Percentiles rank a stretch among this genome's conserved stretches.
Conservation (phyloP, 2,329 filamentous ascomycete genomes). For the Fusarium haematococcum region DNA sequence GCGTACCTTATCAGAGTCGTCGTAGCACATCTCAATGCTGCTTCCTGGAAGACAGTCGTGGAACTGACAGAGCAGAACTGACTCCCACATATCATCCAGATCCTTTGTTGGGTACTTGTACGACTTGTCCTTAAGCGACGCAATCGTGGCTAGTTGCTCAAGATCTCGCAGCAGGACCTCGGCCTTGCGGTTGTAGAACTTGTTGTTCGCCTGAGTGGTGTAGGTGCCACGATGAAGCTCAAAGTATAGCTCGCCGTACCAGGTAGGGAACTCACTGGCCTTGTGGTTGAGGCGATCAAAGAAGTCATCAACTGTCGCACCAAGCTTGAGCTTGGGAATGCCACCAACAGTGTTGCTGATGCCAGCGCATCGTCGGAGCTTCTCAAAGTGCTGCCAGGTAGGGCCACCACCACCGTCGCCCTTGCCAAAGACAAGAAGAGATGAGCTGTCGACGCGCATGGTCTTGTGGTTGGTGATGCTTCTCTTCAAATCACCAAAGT, state of each 20-base stretch:
- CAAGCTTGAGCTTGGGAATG: conserved; percentile 89
- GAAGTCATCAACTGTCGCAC: conserved; percentile 92
- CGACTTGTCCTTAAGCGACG: conserved; percentile 75
- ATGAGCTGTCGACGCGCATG: conserved; percentile 91
- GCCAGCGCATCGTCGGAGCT: conserved; percentile 90
- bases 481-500: conserved; percentile 93
- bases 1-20: conserved; percentile 85
- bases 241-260: conserved; percentile 98
- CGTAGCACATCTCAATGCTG: conserved; percentile 97
- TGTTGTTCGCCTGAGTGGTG: conserved; percentile 97
- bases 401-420: conserved; percentile 96
- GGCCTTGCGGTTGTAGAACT: conserved; percentile 88
- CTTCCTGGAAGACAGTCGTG: conserved; percentile 97
- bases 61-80: conserved; percentile 92
- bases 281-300: conserved; percentile 88
- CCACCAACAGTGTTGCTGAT: conserved; percentile 85
- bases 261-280: conserved; percentile 83
- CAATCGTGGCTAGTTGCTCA: conserved; percentile 88
- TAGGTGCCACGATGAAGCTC: conserved; percentile 97
- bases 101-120: conserved; percentile 95
- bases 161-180: conserved; percentile 89
- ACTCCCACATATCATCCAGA: conserved; percentile 97
- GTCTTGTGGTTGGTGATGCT: conserved; percentile 95
- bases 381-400: conserved; percentile 93
- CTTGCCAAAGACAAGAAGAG: conserved; percentile 93